Percentiles rank a stretch among this genome's conserved stretches.
Evolutionary conservation across 2,329 filamentous ascomycete genomes (phyloP).

Genomic region (Aspergillus versicolor): DNA sequence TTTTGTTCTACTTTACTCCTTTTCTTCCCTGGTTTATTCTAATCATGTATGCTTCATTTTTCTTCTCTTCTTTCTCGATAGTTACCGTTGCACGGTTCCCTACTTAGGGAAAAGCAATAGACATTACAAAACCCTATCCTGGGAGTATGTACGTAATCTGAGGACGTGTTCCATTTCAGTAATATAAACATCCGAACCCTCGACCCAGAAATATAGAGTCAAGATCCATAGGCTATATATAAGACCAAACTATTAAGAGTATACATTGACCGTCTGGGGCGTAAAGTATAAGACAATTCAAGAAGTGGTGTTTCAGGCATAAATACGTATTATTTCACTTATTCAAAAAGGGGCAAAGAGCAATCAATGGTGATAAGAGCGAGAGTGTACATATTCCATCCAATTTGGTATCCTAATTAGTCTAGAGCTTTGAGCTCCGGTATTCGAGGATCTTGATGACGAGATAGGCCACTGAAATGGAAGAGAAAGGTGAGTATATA

Average conservation of each 20-base stretch:
- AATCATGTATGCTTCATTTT: neutral
- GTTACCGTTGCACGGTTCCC: neutral
- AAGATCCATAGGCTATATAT: neutral
- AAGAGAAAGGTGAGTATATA: neutral
- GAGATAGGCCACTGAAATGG: neutral
- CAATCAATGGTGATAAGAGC: neutral
- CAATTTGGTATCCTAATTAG: neutral
- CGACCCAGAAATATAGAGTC: too few relatives aligned
- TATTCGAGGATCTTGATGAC: slow-evolving; percentile 7
- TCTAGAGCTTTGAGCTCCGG: slow-evolving; percentile 2
- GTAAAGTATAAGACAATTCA: neutral
- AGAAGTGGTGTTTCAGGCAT: too few relatives aligned
- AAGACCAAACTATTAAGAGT: neutral
- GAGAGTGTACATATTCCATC: neutral
- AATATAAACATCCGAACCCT: neutral
- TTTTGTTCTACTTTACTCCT: neutral
- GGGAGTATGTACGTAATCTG: neutral
- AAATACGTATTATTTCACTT: neutral
- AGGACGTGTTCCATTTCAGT: neutral
- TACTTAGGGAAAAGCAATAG: neutral
- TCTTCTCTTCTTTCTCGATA: neutral
- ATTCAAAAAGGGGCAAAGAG: neutral
- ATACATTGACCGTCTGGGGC: neutral
- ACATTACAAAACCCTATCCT: neutral
- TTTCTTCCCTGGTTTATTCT: neutral